phyloP scores from a whole-genome alignment of 495 filamentous ascomycete genomes.

The Corynascus novoguineensis region DNA sequence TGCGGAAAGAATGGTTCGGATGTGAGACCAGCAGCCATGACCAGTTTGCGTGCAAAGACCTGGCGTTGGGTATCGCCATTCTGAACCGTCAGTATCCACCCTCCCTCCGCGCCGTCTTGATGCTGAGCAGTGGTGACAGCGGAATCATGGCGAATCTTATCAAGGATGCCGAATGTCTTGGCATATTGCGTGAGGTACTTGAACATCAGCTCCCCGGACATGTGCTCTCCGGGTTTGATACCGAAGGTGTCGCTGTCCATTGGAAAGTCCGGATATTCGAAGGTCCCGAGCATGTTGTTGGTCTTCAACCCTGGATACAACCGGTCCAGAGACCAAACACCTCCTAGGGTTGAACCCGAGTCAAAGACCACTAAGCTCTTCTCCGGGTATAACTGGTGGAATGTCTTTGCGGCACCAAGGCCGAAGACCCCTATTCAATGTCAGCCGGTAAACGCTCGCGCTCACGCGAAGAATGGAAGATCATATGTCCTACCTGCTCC shows the following conservation, averaged over 20 bases:
- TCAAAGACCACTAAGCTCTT: conserved; percentile 38
- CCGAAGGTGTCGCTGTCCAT: conserved; percentile 57
- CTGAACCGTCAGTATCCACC: conserved; percentile 39
- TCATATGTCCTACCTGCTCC: conserved; percentile 42
- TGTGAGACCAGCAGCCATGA: conserved; percentile 36
- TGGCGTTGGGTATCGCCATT: conserved; percentile 6
- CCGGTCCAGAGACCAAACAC: conserved; percentile 61
- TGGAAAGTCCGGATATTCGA: conserved; percentile 68
- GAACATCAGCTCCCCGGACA: conserved; percentile 61
- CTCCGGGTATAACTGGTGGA: conserved; percentile 37
- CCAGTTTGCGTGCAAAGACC: conserved; percentile 29
- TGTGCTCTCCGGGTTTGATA: conserved; percentile 58
- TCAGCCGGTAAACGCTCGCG: neutral
- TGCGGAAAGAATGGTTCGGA: conserved; percentile 37
- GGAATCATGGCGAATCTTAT: conserved; percentile 49
- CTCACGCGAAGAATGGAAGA: neutral
- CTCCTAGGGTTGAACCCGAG: conserved; percentile 48
- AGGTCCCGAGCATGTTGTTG: conserved; percentile 57
- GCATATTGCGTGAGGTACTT: conserved; percentile 62
- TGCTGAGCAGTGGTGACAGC: conserved; percentile 51
- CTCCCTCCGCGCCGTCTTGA: conserved; percentile 26
- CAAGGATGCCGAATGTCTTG: conserved; percentile 50
- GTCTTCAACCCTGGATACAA: conserved; percentile 64
- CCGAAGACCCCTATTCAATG: conserved; percentile 35
- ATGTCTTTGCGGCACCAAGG: conserved; percentile 39